Percentiles rank a stretch among this genome's conserved stretches.
Conservation (phyloP, 2,329 filamentous ascomycete species). For the Allantophomopsis cytisporea region DNA sequence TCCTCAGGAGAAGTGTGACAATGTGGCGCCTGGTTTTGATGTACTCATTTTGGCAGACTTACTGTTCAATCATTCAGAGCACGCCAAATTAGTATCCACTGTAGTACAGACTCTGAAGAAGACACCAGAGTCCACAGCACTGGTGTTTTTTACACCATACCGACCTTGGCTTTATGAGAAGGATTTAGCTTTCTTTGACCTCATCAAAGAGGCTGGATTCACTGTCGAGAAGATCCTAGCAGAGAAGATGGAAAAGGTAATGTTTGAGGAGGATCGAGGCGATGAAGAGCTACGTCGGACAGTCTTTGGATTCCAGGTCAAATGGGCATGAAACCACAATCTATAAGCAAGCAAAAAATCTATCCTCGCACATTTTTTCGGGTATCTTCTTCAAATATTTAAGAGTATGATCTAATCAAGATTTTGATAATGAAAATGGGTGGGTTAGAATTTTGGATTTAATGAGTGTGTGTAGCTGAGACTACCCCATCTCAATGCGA, state of each 20-base stretch:
- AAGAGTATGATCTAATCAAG: too few relatives aligned
- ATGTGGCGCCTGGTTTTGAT: constrained; percentile 44
- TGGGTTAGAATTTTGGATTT: too few relatives aligned
- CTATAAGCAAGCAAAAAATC: too few relatives aligned
- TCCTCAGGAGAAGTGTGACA: constrained; percentile 16
- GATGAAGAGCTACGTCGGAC: constrained; percentile 72
- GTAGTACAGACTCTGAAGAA: constrained; percentile 53
- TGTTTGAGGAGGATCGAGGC: constrained; percentile 83
- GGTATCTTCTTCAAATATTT: too few relatives aligned
- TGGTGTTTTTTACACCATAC: constrained; percentile 92
- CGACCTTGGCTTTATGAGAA: constrained; percentile 79
- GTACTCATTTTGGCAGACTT: constrained; percentile 78
- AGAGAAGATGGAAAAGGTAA: constrained; percentile 67
- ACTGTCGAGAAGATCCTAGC: constrained; percentile 69
- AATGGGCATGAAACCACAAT: constrained; percentile 5
- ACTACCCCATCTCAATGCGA: too few relatives aligned
- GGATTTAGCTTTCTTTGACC: constrained; percentile 76
- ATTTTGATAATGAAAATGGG: too few relatives aligned
- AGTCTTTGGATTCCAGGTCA: constrained; percentile 31
- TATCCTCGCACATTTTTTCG: too few relatives aligned
- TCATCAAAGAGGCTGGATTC: constrained; percentile 59
- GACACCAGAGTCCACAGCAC: constrained; percentile 28
- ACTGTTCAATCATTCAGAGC: constrained; percentile 83
- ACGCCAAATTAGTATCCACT: constrained; percentile 61
- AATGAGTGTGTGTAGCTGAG: too few relatives aligned